Evolutionary conservation across 805 yeast species (phyloP), one percentile per base, ranked within the genome.

Genomic region (Ogataea naganishii): DNA sequence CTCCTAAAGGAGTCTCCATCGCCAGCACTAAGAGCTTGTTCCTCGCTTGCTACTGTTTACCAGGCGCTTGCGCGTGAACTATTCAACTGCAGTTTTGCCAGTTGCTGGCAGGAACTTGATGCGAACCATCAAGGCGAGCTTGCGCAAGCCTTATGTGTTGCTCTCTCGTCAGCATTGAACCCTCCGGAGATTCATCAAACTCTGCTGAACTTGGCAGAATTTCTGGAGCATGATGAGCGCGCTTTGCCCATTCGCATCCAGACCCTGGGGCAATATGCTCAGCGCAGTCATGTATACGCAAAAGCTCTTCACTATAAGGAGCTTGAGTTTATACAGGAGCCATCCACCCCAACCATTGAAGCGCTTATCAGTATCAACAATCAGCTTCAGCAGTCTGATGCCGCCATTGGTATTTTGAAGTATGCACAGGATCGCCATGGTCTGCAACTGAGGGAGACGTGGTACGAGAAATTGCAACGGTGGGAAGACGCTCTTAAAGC

Each of bases 401-500:
- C 99, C 0, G 97, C 98, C 0, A 84, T 89, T 33, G 99, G 99
- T 38, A 88, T 92, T 32, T 65, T 92, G 43, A 89, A 86, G 47
- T 94, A 88, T 56, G 96, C 96, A 2, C 94, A 85, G 51, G 76
- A 81, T 37, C 89, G 83, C 38, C 95, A 89, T 47, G 85, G 80
- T 33, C 61, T 92, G 26, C 96, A 88, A 53, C 67, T 94, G 37
- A 89, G 88, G 47, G 98, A 92, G 55, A 83, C 96, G 0, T 92
- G 98, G 98, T 92, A 84, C 47, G 98, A 92, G 53, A 92, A 89
- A 49, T 61, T 92, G 24, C 96, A 86, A 48, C 66, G 97, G 38
- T 92, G 99, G 99, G 97, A 89, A 42, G 98, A 92, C 56, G 99
- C 99, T 0, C 62, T 92, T 37, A 70, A 73, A 27, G 96, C 96